Evolutionary conservation across 2,329 filamentous ascomycete genomes (phyloP), one percentile per base, ranked within the genome.

Genomic region (Diplodia scrobiculata): DNA sequence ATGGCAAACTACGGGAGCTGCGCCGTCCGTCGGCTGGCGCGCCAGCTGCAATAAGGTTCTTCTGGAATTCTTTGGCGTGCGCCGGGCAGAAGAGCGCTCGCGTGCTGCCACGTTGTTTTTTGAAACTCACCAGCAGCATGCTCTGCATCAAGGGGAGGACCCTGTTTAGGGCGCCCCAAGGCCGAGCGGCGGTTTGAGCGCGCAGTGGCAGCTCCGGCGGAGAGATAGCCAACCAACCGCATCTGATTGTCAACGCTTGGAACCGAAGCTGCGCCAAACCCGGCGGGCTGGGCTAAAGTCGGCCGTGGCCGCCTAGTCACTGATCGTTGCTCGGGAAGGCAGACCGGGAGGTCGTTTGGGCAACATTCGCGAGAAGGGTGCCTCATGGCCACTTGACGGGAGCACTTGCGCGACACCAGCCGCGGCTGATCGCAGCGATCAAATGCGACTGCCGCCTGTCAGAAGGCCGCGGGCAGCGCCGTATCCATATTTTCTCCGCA

Each of bases 401-500:
- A 45, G n/a, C 41, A 17, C 45, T 50, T 50, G 58, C 48, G 58
- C 58, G 45, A 62, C 55, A 58, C 54, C 14, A 27, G 21, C 6
- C 25, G 48, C 17, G 45, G 45, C 41, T 50, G 58, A 62, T 62
- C 58, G 25, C 38, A 32, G 58, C 27, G 58, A 62, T 62, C 58
- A 62, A 55, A 50, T 36, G 27, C 38, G 9, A 9, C n/a, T 25
- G 52, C 52, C 50, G 50, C 50, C 29, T 62, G 58, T 50, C 41
- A 50, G 58, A 62, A 50, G 58, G 58, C 58, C 17, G 58, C 41
- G n/a, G n/a, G 41, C 58, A 62, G 27, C 41, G 10, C 14, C 6
- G 58, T 17, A 47, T 36, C 45, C 58, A 32, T 29, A 32, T 25
- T 62, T 62, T 50, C 58, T 62, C 58, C 58, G 52, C 52, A 55